Percentiles rank a stretch among this genome's conserved stretches.
phyloP scores from a whole-genome alignment of 768 basidiomycete species.

The Leucocoprinus leucothites region DNA sequence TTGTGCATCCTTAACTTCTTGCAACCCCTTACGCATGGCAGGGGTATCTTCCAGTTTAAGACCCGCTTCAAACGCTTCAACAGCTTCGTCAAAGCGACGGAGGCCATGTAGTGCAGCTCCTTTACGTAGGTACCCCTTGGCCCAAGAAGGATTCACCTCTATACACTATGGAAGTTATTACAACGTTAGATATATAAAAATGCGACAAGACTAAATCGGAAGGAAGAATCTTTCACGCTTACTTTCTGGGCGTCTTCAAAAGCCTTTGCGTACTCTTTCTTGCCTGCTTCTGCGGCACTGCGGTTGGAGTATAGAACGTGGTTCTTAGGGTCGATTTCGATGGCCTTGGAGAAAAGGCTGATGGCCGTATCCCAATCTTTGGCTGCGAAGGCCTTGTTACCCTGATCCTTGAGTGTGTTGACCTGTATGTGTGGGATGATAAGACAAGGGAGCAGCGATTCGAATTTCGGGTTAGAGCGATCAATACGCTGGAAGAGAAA shows the following conservation, averaged over 20 bases:
- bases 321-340: conserved; percentile 78
- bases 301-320: conserved; percentile 92
- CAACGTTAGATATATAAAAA: background rate
- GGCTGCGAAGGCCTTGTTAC: conserved; percentile 93
- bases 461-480: background rate
- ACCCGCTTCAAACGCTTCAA: conserved; percentile 79
- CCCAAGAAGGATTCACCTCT: conserved; percentile 75
- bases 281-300: conserved; percentile 87
- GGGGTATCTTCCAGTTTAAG: conserved; percentile 81
- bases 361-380: conserved; percentile 91
- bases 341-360: conserved; percentile 77
- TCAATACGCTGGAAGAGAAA: background rate
- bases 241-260: conserved; percentile 91
- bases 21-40: conserved; percentile 79
- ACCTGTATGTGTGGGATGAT: conserved; percentile 24
- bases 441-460: background rate
- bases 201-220: background rate
- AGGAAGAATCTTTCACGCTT: conserved; percentile 15
- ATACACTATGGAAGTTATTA: conserved; percentile 54
- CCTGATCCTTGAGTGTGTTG: conserved; percentile 79
- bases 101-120: conserved; percentile 91
- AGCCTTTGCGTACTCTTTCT: conserved; percentile 72
- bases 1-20: conserved; percentile 86
- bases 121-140: conserved; percentile 88
- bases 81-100: conserved; percentile 76